Conservation (phyloP, 305 asterid species). For the Fraxinus sp. region DNA sequence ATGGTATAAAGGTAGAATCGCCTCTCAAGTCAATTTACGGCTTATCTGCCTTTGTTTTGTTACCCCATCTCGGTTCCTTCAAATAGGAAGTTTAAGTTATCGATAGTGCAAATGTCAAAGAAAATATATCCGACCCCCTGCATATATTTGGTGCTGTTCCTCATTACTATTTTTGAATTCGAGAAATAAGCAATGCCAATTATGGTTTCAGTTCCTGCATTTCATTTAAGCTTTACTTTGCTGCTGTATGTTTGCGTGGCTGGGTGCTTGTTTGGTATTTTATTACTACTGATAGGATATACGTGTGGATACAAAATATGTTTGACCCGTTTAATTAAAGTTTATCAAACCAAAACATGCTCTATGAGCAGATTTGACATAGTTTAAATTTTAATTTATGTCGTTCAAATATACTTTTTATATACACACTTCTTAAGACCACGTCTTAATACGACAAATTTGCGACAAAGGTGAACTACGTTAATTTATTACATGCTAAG, state of each 20-base stretch:
- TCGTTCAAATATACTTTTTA: neutral
- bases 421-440: neutral
- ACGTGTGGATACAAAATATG: neutral
- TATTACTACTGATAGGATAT: neutral
- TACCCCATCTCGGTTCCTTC: neutral
- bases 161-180: neutral
- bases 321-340: neutral
- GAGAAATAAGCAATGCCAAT: neutral
- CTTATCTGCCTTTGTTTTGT: conserved; percentile 31
- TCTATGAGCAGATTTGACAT: neutral
- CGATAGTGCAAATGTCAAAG: neutral
- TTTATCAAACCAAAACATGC: neutral
- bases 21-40: conserved; percentile 23
- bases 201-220: neutral
- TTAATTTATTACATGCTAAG: neutral
- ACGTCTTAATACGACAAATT: neutral
- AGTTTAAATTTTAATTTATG: neutral
- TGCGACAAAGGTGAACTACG: neutral
- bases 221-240: neutral
- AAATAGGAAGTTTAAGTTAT: neutral
- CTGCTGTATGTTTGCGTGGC: neutral
- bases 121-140: neutral
- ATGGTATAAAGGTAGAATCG: conserved; percentile 40
- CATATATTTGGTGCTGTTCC: neutral
- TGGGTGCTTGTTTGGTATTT: neutral